Conservation (phyloP, 2,329 filamentous ascomycete genomes). For the Trichophyton simii region DNA sequence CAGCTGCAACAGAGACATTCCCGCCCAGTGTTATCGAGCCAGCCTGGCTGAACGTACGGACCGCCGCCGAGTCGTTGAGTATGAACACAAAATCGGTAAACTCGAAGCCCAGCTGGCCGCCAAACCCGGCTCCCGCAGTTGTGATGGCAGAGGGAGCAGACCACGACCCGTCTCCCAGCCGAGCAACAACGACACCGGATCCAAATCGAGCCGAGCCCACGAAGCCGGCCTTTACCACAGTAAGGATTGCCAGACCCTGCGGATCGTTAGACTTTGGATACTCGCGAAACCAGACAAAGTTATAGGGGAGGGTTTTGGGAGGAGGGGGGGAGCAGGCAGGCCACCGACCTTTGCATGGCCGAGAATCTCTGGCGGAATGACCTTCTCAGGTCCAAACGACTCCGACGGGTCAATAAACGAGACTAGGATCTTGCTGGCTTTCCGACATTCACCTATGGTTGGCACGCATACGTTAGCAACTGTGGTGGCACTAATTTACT, state of each 20-base stretch:
- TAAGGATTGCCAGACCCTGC: slow-evolving; percentile 39
- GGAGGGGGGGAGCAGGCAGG: too few relatives aligned
- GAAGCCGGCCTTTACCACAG: slow-evolving; percentile 40
- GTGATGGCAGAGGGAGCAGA: slow-evolving; percentile 39
- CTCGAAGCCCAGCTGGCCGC: slow-evolving; percentile 41
- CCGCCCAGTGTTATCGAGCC: slow-evolving; percentile 87
- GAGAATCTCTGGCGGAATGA: slow-evolving; percentile 84
- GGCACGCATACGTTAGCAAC: slow-evolving; percentile 9
- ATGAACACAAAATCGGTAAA: slow-evolving; percentile 78
- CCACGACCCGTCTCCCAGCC: slow-evolving; percentile 37
- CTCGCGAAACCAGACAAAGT: not conserved
- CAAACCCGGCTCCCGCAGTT: slow-evolving; percentile 38
- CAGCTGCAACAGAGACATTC: slow-evolving; percentile 90
- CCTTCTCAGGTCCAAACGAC: slow-evolving; percentile 88
- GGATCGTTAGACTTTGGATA: not conserved
- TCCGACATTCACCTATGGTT: slow-evolving; percentile 78
- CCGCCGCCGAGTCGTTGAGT: slow-evolving; percentile 77
- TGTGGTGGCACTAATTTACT: not conserved
- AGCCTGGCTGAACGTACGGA: slow-evolving; percentile 85
- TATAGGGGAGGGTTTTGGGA: not conserved
- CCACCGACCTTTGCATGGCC: slow-evolving; percentile 69
- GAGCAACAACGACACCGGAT: slow-evolving; percentile 38
- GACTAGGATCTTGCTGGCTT: slow-evolving; percentile 87
- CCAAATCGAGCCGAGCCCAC: slow-evolving; percentile 39
- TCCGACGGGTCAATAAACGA: slow-evolving; percentile 92